phyloP scores from a whole-genome alignment of 202 grass and related monocot species.

The Zizania palustris region DNA sequence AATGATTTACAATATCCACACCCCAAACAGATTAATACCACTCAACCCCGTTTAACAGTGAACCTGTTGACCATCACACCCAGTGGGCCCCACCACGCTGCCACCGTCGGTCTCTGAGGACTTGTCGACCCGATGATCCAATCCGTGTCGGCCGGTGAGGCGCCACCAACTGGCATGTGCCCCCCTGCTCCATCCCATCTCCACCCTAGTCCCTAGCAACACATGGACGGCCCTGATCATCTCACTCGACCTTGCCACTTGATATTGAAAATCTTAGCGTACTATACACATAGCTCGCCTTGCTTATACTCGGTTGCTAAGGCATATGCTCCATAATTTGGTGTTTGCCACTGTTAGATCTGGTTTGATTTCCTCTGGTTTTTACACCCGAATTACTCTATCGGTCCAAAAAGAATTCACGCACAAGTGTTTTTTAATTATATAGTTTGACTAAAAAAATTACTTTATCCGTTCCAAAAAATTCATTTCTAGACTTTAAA shows the following conservation, averaged over 20 bases:
- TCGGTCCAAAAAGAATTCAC: too few relatives aligned
- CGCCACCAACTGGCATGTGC: constrained; percentile 28
- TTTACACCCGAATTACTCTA: neutral
- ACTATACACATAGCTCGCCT: too few relatives aligned
- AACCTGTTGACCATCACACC: too few relatives aligned
- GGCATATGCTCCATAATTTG: constrained; percentile 37
- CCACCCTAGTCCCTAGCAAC: neutral
- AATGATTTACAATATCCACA: too few relatives aligned
- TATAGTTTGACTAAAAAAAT: too few relatives aligned
- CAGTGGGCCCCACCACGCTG: constrained; percentile 19
- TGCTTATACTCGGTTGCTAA: neutral
- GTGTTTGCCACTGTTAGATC: constrained; percentile 32
- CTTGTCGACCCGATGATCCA: constrained; percentile 47
- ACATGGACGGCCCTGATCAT: constrained; percentile 36
- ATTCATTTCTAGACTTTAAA: too few relatives aligned
- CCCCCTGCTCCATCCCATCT: neutral
- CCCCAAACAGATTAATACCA: too few relatives aligned
- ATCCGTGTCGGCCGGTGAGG: constrained; percentile 43
- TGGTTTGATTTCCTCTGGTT: neutral
- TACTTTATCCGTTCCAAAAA: too few relatives aligned
- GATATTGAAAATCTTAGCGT: too few relatives aligned
- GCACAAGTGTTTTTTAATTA: too few relatives aligned
- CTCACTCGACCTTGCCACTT: too few relatives aligned
- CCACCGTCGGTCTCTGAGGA: constrained; percentile 42
- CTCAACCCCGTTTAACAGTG: too few relatives aligned